Conservation (phyloP, 257 asterid genomes). For the Solanum pennellii region DNA sequence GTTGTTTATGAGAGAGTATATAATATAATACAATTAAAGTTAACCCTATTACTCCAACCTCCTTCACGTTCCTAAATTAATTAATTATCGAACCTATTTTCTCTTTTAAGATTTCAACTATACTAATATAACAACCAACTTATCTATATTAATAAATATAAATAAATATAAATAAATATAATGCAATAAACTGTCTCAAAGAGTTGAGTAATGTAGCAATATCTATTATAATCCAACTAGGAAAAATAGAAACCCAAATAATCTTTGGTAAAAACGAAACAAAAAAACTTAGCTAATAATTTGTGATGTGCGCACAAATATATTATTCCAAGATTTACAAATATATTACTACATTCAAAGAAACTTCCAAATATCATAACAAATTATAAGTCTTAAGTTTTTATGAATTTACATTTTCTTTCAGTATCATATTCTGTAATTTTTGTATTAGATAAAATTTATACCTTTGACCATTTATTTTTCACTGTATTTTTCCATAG, state of each 20-base stretch:
- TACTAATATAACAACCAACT: neutral
- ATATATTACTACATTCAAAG: neutral
- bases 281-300: neutral
- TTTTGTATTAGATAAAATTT: neutral
- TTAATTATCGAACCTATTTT: neutral
- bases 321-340: neutral
- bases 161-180: no score
- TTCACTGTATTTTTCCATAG: neutral
- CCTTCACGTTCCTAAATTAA: neutral
- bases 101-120: neutral
- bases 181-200: neutral
- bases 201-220: neutral
- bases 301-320: neutral
- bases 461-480: neutral
- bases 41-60: neutral
- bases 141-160: neutral
- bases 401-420: neutral
- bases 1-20: no score
- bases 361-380: neutral
- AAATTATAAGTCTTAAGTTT: neutral
- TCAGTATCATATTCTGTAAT: neutral
- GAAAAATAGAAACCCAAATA: neutral
- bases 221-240: neutral
- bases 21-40: neutral
- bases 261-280: neutral